These are phyloP conservation scores for Fusarium sterilihyphosum DNA, from an alignment of 2,329 filamentous ascomycete genomes.

Conservation along the genomic window DNA sequence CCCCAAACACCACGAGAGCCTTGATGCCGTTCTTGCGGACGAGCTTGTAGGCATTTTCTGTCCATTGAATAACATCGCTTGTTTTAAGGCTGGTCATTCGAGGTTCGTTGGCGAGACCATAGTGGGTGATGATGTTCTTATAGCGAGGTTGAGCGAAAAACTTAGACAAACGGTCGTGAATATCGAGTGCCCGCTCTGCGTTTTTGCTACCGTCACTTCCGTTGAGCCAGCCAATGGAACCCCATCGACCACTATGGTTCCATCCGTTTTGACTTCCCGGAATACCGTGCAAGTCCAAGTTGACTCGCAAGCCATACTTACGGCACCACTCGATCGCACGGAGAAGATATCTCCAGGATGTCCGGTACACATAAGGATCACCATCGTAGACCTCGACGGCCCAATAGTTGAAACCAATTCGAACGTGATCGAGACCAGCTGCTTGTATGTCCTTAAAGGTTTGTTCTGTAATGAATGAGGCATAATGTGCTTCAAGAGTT, in stretches of 20 bases:
- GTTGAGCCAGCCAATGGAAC: conserved; percentile 86
- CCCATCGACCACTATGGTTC: conserved; percentile 92
- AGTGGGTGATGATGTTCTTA: conserved; percentile 90
- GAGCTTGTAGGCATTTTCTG: conserved; percentile 73
- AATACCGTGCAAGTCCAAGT: conserved; percentile 90
- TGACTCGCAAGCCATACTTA: conserved; percentile 90
- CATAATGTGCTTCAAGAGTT: conserved; percentile 90
- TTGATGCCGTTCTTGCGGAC: conserved; percentile 81
- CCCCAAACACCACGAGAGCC: conserved; percentile 83
- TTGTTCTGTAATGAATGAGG: conserved; percentile 84
- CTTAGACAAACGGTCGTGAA: conserved; percentile 85
- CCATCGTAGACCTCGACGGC: conserved; percentile 84
- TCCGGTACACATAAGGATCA: conserved; percentile 88
- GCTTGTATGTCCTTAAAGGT: conserved; percentile 86
- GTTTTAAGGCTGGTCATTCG: conserved; percentile 80
- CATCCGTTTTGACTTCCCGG: conserved; percentile 97
- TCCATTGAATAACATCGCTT: conserved; percentile 80
- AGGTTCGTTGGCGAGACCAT: conserved; percentile 94
- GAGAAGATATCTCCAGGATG: conserved; percentile 92
- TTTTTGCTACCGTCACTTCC: conserved; percentile 86
- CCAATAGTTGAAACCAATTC: conserved; percentile 97
- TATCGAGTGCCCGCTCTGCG: conserved; percentile 81
- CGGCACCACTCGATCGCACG: conserved; percentile 93
- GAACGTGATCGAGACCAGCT: conserved; percentile 95
- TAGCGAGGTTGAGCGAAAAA: conserved; percentile 97